Conservation (phyloP, 2,329 filamentous ascomycete species). For the Camptophora hylomeconis region DNA sequence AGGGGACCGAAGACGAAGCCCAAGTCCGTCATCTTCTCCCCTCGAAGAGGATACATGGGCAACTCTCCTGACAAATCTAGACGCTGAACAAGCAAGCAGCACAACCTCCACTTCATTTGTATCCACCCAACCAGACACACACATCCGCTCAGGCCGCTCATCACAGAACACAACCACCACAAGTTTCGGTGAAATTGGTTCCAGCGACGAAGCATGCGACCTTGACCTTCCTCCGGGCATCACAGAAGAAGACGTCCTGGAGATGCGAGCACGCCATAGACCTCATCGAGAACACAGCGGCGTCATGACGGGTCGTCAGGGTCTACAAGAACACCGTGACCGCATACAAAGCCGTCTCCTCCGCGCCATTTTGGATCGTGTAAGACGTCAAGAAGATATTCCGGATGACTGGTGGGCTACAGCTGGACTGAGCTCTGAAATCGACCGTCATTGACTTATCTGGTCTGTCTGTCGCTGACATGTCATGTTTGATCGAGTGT, state of each 20-base stretch:
- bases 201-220: slow-evolving; percentile 14
- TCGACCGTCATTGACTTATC: too few relatives aligned
- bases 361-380: slow-evolving; percentile 57
- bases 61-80: slow-evolving; percentile 64
- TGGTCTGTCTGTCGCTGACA: too few relatives aligned
- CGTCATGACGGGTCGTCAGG: neutral
- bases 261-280: slow-evolving; percentile 15
- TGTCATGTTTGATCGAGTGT: too few relatives aligned
- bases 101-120: slow-evolving; percentile 74
- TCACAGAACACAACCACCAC: slow-evolving; percentile 30
- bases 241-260: slow-evolving; percentile 15
- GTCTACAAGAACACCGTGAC: slow-evolving; percentile 5
- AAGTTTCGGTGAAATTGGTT: slow-evolving; percentile 16
- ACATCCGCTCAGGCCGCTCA: slow-evolving; percentile 28
- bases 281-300: slow-evolving; percentile 2
- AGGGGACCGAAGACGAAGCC: slow-evolving; percentile 70
- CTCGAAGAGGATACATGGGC: slow-evolving; percentile 55
- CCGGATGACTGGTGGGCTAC: slow-evolving; percentile 73
- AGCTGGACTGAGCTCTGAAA: slow-evolving; percentile 53
- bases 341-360: slow-evolving; percentile 36
- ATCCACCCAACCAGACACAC: slow-evolving; percentile 41
- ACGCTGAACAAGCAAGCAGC: slow-evolving; percentile 67
- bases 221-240: slow-evolving; percentile 16
- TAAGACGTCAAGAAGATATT: slow-evolving; percentile 60
- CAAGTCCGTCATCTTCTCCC: slow-evolving; percentile 41